A percentile compares a stretch with the other conserved stretches of the same genome.
These are phyloP conservation scores for Starmera amethionina DNA, from an alignment of 805 yeast genomes.

Conservation along the genomic window DNA sequence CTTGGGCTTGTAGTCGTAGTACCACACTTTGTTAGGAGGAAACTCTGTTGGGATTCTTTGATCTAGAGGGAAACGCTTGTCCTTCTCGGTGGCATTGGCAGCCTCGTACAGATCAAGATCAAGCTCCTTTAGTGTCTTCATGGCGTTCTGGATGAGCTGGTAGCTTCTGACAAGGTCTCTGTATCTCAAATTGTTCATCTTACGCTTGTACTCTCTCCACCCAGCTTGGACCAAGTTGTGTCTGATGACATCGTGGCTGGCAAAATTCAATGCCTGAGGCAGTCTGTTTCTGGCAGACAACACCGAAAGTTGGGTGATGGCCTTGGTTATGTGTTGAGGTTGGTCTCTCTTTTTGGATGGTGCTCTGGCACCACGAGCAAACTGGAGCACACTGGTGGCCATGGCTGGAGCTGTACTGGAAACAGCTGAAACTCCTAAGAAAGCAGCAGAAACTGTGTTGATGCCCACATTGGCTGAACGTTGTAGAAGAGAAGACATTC, in stretches of 20 bases:
- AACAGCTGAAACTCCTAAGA: background rate
- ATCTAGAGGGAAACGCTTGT: conserved; percentile 69
- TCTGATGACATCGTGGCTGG: conserved; percentile 74
- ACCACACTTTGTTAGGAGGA: conserved; percentile 81
- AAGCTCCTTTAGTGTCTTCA: conserved; percentile 50
- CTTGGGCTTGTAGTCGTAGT: conserved; percentile 31
- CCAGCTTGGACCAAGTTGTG: conserved; percentile 78
- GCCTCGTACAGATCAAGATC: conserved; percentile 47
- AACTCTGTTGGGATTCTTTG: conserved; percentile 81
- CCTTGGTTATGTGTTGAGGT: conserved; percentile 36
- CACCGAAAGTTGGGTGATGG: conserved; percentile 56
- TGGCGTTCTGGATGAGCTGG: conserved; percentile 55
- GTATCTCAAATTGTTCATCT: conserved; percentile 38
- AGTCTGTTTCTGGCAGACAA: conserved; percentile 80
- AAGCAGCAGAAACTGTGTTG: background rate
- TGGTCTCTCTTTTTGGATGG: conserved; percentile 31
- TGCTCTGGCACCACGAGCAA: conserved; percentile 34
- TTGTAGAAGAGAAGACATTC: background rate
- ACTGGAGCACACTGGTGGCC: conserved; percentile 1
- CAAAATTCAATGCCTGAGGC: conserved; percentile 69
- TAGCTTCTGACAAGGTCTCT: conserved; percentile 27
- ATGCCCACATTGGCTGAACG: background rate
- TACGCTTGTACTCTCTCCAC: conserved; percentile 58
- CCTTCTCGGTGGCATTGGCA: conserved; percentile 49
- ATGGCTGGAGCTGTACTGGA: background rate